Evolutionary conservation across 345 rosid genomes (phyloP), one percentile per base, ranked within the genome.

Genomic region (Bruguiera parviflora): DNA sequence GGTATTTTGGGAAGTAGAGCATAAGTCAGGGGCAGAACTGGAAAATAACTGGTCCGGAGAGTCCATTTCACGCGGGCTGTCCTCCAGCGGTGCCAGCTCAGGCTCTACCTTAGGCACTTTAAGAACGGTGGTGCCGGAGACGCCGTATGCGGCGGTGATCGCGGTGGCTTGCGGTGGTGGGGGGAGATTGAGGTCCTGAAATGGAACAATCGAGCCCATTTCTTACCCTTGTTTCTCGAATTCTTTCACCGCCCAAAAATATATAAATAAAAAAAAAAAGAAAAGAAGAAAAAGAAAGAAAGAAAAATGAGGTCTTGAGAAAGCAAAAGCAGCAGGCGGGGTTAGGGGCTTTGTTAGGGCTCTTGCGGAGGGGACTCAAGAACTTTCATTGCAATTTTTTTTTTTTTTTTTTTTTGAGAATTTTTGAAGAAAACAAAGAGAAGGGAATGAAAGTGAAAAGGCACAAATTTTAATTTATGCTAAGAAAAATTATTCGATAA

Each of bases 21-120:
- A 65, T 15, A 49, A 16, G 3, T 52, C 33, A 9, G 68, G 75
- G 75, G 77, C 8, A 70, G 85, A 72, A 68, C 35, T 53, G 78
- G 78, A 59, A 71, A 58, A 29, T 8, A 39, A 6, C 4, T 46
- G 35, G 33, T 47, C 63, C 2, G 60, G 70, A 67, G 49, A 53
- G 16, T 13, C 13, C 68, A 9, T 63, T 13, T 16, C 74, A 46
- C 49, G 31, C 7, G 78, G 61, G 61, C 75, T 79, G 28, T 88
- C 88, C 39, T 35, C 59, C 5, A 82, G 24, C 2, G 92, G 95
- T 59, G 90, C 96, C 1, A 77, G 43, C 62, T 88, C 84, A 8
- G 89, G 89, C 61, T 82, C 87, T 37, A 75, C 1, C 68, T 81
- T 88, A 56, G 89, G 96, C 29, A 78, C 16, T n/a, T n/a, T 6